Evolutionary conservation across 768 basidiomycete species (phyloP).

Genomic region (Coprinopsis cinerea): DNA sequence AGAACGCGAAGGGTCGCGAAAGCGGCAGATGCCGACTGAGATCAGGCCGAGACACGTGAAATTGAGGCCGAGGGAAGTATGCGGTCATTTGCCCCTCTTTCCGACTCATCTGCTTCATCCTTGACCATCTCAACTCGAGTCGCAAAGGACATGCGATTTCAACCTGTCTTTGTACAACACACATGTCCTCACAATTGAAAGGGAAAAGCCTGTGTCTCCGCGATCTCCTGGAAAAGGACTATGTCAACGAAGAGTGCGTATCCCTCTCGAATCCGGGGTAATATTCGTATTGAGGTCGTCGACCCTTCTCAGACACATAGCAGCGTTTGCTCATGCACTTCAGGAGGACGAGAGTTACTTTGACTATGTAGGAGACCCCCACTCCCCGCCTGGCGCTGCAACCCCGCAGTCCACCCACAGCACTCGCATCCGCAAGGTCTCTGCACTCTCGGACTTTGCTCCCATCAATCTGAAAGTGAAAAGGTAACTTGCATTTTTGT

Average conservation of each 20-base stretch:
- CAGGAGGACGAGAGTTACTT: constrained; percentile 48
- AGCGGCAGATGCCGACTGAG: too few species aligned
- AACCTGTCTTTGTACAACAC: too few species aligned
- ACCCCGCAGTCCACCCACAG: constrained; percentile 11
- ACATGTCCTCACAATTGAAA: not conserved
- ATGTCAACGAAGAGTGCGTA: constrained; percentile 10
- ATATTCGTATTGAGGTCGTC: not conserved
- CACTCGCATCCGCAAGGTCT: constrained; percentile 67
- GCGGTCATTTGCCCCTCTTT: too few species aligned
- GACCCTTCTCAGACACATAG: constrained; percentile 40
- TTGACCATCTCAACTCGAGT: too few species aligned
- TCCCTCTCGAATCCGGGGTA: not conserved
- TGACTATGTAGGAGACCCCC: constrained; percentile 27
- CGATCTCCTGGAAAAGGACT: constrained; percentile 8
- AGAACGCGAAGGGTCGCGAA: too few species aligned
- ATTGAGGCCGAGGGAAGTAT: too few species aligned
- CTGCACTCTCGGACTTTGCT: constrained; percentile 82
- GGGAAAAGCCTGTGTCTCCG: not conserved
- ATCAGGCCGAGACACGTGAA: too few species aligned
- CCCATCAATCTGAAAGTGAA: constrained; percentile 84
- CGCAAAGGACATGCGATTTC: not conserved
- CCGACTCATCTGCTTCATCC: too few species aligned
- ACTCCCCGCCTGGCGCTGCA: constrained; percentile 35
- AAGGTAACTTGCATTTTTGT: constrained; percentile 42
- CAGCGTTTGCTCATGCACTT: constrained; percentile 74